Evolutionary conservation across 495 filamentous ascomycete genomes (phyloP), one percentile per base, ranked within the genome.

Genomic region (Talaromyces ruber): DNA sequence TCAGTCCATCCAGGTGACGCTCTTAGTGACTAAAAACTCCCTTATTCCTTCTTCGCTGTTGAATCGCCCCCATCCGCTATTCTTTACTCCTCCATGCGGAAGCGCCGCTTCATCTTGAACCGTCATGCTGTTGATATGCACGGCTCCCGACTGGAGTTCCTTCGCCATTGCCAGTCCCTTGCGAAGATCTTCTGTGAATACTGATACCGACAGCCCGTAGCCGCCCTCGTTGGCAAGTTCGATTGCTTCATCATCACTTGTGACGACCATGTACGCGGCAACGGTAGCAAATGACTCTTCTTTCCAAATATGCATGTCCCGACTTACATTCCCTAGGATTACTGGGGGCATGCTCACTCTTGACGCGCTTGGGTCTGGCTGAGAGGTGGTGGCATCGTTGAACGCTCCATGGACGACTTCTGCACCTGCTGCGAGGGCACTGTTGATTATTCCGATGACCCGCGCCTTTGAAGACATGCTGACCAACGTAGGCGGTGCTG

Each of bases 61-160:
- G 66, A 87, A 87, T 8, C 84, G 70, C 0, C 92, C 92, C 76
- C 84, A 93, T 3, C 92, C 92, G 65, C 88, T 91, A 59, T 85
- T 83, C 81, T 97, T 97, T 58, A 86, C 84, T 22, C 92, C 92
- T 14, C 92, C 91, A 74, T 95, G 91, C 16, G 91, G 90, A 56
- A 95, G 70, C 21, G 76, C 78, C 2, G 85, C 76, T 75, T 96
- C 91, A 66, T 97, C 92, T 66, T 96, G 90, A 6, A 96, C 84
- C 0, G 86, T 90, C 88, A 93, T 92, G 62, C 78, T 84, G 68
- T 97, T 97, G 68, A 96, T 92, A 72, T 96, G 92, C 25, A 97
- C 88, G 29, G 88, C 88, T 1, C 80, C 80, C 16, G 76, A 68
- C 59, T 83, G 78, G n/a, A 83, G 79, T 64, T 76, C 71, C 66